Evolutionary conservation across 495 filamentous ascomycete genomes (phyloP), one percentile per base, ranked within the genome.

Genomic region (Hypomontagnella monticulosa): DNA sequence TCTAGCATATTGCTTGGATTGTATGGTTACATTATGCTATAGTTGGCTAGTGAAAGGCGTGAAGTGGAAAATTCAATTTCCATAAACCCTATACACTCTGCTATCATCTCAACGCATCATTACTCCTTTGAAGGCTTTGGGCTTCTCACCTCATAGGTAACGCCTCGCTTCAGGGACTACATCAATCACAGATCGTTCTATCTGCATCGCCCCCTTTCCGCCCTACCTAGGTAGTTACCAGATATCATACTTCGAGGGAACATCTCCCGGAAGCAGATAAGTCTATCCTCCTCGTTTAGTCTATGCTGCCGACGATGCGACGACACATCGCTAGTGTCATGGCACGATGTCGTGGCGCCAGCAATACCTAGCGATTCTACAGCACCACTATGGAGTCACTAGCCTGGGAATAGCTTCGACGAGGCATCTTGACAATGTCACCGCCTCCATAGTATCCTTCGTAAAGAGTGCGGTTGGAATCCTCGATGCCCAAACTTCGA

Each of bases 51-150:
- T 19, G 15, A 32, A 56, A 38, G 38, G 38, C 23, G 19, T 34
- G 4, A 56, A 56, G 52, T 56, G 52, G 38, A 56, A 53, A 56
- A 43, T 56, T 12, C 15, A 6, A 14, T 56, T 19, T 9, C 27
- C 40, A 56, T 10, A 44, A 10, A 3, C 42, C 15, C 20, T 18
- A 40, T 20, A 15, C 37, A 36, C 30, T 4, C 23, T n/a, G 30
- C 33, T 14, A 36, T 14, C 16, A 9, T 4, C 23, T 37, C 49
- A n/a, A 52, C 23, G 23, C 6, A 36, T 9, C 14, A 4, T 15
- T 40, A 9, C 20, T 19, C n/a, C 10, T 38, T 52, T 15, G 2
- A 20, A 18, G 16, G 1, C 38, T 20, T 7, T 14, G 36, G 34
- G 23, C 19, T n/a, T n/a, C n/a, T n/a, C n/a, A n/a, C n/a, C n/a